These are phyloP conservation scores for Wickerhamiella australiensis DNA, from an alignment of 805 yeast species.

Conservation along the genomic window DNA sequence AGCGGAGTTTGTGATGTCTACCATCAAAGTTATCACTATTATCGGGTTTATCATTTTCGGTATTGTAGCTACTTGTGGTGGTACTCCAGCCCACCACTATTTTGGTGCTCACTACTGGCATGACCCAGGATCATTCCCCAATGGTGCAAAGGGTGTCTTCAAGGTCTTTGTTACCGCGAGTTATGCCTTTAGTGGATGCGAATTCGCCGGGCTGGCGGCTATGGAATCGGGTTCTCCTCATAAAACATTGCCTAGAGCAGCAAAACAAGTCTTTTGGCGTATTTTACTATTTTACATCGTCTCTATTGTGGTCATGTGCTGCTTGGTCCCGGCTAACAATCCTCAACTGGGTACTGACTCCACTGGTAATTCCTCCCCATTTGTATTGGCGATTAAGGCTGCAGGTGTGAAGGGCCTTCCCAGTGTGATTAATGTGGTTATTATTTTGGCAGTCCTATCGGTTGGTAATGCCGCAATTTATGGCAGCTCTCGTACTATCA, in stretches of 20 bases:
- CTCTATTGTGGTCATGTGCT: constrained; percentile 45
- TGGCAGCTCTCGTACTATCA: constrained; percentile 57
- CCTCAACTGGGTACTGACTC: constrained; percentile 38
- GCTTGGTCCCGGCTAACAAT: constrained; percentile 56
- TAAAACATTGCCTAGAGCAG: constrained; percentile 54
- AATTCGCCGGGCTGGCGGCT: constrained; percentile 61
- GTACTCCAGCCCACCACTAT: constrained; percentile 44
- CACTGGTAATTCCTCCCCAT: constrained; percentile 59
- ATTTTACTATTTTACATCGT: constrained; percentile 57
- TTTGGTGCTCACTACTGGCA: constrained; percentile 46
- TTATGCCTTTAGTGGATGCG: constrained; percentile 65
- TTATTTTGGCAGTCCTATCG: constrained; percentile 54
- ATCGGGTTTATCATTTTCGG: constrained; percentile 53
- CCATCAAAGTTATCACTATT: constrained; percentile 48
- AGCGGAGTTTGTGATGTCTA: constrained; percentile 52
- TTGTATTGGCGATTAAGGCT: constrained; percentile 56
- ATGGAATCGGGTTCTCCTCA: constrained; percentile 66
- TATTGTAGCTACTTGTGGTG: constrained; percentile 35
- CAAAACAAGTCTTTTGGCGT: constrained; percentile 77
- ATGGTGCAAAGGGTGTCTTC: constrained; percentile 58
- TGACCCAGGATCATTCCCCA: constrained; percentile 55
- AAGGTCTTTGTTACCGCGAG: constrained; percentile 69
- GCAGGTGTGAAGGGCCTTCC: constrained; percentile 60
- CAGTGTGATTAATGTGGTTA: constrained; percentile 58
- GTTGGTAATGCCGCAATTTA: constrained; percentile 65